phyloP scores from a whole-genome alignment of 768 basidiomycete genomes.

The Psilocybe tampanensis region DNA sequence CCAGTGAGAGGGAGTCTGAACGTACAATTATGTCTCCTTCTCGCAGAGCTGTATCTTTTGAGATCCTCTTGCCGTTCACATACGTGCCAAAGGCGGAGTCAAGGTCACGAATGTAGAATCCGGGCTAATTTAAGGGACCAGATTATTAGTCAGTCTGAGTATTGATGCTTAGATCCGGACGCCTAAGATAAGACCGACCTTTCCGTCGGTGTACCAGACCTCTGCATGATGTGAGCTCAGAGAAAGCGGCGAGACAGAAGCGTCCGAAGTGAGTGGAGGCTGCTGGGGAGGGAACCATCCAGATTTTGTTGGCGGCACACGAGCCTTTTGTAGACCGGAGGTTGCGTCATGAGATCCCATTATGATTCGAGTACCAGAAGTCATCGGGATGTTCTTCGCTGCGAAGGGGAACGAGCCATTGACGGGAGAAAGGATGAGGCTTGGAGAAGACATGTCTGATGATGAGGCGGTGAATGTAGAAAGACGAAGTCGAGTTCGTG shows the following conservation, averaged over 20 bases:
- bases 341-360: conserved; percentile 22
- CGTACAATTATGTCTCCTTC: conserved; percentile 48
- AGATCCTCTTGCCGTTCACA: conserved; percentile 45
- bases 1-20: conserved; percentile 11
- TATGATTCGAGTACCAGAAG: conserved; percentile 14
- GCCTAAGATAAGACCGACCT: conserved; percentile 27
- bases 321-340: conserved; percentile 9
- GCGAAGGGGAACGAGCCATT: conserved; percentile 22
- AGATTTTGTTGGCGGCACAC: conserved; percentile 32
- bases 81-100: conserved; percentile 49
- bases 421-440: conserved; percentile 13
- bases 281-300: conserved; percentile 44
- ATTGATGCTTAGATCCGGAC: too few relatives aligned
- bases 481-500: not conserved
- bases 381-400: conserved; percentile 16
- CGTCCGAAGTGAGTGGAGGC: conserved; percentile 15
- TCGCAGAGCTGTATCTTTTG: conserved; percentile 36
- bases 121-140: too few relatives aligned
- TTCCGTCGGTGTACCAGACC: conserved; percentile 45
- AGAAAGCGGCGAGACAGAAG: conserved; percentile 38
- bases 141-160: too few relatives aligned
- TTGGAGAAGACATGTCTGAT: conserved; percentile 7
- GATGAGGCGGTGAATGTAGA: not conserved
- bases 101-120: conserved; percentile 52
- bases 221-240: conserved; percentile 47